Evolutionary conservation across 192 early-diverging fungal genomes (phyloP), one percentile per base, ranked within the genome.

Genomic region (Umbelopsis ramanniana): DNA sequence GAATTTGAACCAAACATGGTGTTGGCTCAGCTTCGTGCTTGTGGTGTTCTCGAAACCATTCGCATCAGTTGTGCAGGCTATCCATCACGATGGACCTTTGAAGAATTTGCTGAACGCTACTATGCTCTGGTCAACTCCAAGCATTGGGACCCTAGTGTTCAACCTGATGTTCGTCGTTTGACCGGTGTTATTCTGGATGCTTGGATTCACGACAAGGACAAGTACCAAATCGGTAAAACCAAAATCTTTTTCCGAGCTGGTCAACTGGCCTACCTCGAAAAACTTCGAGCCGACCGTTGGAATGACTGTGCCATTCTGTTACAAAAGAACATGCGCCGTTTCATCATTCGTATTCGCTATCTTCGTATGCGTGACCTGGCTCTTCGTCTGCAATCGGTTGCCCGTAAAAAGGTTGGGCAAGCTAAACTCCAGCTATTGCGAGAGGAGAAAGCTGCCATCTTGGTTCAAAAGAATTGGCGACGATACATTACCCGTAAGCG

Each of bases 191-290:
- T 93, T 75, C 78, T 94, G 6, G 76, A 85, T 38, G 72, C 83
- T 6, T 85, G 86, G 5, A 95, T 99, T 67, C 81, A 83, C 45
- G 92, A 93, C 69, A 84, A 84, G 5, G 95, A 97, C 78, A 93
- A 95, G 70, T 98, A 88, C 83, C 95, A 98, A 85, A 84, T 98
- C 19, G 98, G 98, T 71, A 79, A 90, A 40, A 94, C 95, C 14
- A 99, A 99, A 83, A 93, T 99, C 57, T 99, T 99, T 84, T 99
- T 99, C 95, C 91, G 98, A 33, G 93, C 98, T 54, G 98, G 98
- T 68, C 92, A 95, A 86, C 72, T 94, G 53, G 94, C 94, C 15
- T 91, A 86, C 75, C 76, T 96, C 68, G 97, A 99, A 75, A 97
- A 96, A 81, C 83, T 93, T 60, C 90, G 96, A 38, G 83, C 93